These are phyloP conservation scores for Phallus indusiatus DNA, from an alignment of 768 basidiomycete genomes.

Conservation along the genomic window DNA sequence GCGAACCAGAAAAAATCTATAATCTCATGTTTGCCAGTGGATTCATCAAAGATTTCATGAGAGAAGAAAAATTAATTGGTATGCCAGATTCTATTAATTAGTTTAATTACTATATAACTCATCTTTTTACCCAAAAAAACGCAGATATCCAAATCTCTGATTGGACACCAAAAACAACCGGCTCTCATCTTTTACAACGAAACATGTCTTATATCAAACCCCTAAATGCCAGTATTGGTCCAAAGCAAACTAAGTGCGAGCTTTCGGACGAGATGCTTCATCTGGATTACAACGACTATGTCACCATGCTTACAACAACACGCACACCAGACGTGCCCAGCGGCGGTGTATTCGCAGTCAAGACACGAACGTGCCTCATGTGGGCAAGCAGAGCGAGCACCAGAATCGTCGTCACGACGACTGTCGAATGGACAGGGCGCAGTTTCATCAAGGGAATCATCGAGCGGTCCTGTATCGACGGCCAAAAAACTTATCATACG, in stretches of 20 bases:
- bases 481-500: constrained; percentile 78
- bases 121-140: background rate
- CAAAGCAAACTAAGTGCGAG: constrained; percentile 93
- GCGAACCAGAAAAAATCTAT: constrained; percentile 91
- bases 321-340: constrained; percentile 91
- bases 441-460: constrained; percentile 98
- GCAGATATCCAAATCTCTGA: constrained; percentile 93
- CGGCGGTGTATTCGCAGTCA: constrained; percentile 86
- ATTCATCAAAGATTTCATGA: constrained; percentile 92
- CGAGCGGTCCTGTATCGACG: constrained; percentile 83
- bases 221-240: constrained; percentile 76
- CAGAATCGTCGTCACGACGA: constrained; percentile 76
- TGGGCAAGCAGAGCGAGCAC: constrained; percentile 81
- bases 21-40: constrained; percentile 94
- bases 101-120: background rate
- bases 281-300: constrained; percentile 76
- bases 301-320: constrained; percentile 81
- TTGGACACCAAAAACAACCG: constrained; percentile 65
- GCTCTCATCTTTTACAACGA: constrained; percentile 63
- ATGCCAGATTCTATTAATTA: constrained; percentile 20
- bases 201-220: constrained; percentile 98
- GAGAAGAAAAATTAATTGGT: constrained; percentile 83
- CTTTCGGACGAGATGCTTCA: constrained; percentile 77
- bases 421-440: constrained; percentile 93
- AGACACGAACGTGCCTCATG: constrained; percentile 89